Evolutionary conservation across 805 yeast genomes (phyloP).

Genomic region (Yarrowia bubula): DNA sequence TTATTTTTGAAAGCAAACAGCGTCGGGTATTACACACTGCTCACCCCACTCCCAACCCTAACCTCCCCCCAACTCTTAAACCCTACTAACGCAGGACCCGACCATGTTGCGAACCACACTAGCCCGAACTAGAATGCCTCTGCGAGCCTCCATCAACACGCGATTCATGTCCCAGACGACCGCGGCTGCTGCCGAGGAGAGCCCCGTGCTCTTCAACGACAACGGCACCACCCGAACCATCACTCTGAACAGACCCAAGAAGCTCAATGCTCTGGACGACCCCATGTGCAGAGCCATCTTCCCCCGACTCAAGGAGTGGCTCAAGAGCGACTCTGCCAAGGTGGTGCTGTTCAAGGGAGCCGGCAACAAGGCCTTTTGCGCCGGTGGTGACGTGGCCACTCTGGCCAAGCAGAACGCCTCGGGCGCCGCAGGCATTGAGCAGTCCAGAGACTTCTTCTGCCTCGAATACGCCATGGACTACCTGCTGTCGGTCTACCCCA

Average conservation of each 20-base stretch:
- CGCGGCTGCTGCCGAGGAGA: conserved; percentile 32
- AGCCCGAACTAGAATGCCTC: conserved; percentile 36
- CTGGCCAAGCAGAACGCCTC: conserved; percentile 50
- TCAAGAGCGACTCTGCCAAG: conserved; percentile 63
- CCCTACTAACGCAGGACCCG: conserved; percentile 5
- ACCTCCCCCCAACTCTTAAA: not conserved
- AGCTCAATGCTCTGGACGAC: conserved; percentile 78
- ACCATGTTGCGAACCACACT: conserved; percentile 26
- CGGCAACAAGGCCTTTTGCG: conserved; percentile 72
- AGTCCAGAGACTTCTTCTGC: conserved; percentile 67
- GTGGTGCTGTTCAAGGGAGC: conserved; percentile 65
- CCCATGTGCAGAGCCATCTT: conserved; percentile 71
- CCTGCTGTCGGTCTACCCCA: conserved; percentile 72
- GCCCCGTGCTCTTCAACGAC: conserved; percentile 63
- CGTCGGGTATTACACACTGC: too few species aligned
- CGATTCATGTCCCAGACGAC: conserved; percentile 27
- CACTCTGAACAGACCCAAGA: conserved; percentile 73
- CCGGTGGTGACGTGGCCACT: conserved; percentile 93
- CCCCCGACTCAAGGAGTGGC: conserved; percentile 73
- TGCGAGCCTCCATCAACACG: conserved; percentile 37
- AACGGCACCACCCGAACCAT: conserved; percentile 67
- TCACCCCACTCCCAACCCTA: not conserved
- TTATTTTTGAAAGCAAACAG: too few species aligned
- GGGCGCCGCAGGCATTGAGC: conserved; percentile 49
- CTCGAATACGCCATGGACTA: conserved; percentile 80